Evolutionary conservation across 495 filamentous ascomycete species (phyloP).

Genomic region (Hypomontagnella monticulosa): DNA sequence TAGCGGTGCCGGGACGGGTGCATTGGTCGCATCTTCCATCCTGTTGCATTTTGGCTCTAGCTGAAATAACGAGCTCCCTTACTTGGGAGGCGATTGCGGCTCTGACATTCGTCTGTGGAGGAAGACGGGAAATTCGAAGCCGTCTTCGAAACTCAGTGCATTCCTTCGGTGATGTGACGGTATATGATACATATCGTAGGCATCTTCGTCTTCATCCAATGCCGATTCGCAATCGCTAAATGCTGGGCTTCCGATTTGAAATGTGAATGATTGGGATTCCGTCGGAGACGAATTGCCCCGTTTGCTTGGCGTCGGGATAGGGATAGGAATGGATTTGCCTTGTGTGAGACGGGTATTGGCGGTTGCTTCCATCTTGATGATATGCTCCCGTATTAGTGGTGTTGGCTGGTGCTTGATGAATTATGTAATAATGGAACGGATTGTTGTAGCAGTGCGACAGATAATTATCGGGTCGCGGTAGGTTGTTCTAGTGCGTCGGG

Average conservation of each 20-base stretch:
- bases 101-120: conserved; percentile 34
- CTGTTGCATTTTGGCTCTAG: background rate
- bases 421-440: background rate
- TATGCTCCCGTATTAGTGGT: background rate
- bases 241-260: conserved; percentile 30
- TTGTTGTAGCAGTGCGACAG: background rate
- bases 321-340: conserved; percentile 36
- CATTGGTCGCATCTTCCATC: background rate
- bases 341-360: background rate
- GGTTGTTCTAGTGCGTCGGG: background rate
- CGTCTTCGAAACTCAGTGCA: conserved; percentile 35
- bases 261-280: conserved; percentile 8
- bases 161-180: conserved; percentile 40
- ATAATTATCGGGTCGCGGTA: conserved; percentile 13
- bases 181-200: conserved; percentile 33
- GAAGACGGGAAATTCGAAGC: conserved; percentile 40
- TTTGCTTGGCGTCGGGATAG: conserved; percentile 29
- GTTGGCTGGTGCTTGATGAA: background rate
- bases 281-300: background rate
- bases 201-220: conserved; percentile 35
- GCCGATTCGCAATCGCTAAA: conserved; percentile 39
- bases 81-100: background rate
- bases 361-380: too few relatives aligned
- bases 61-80: conserved; percentile 1
- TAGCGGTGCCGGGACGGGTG: background rate